Evolutionary conservation across 441 rosid species (phyloP).

Genomic region (Mallotus japonicus): DNA sequence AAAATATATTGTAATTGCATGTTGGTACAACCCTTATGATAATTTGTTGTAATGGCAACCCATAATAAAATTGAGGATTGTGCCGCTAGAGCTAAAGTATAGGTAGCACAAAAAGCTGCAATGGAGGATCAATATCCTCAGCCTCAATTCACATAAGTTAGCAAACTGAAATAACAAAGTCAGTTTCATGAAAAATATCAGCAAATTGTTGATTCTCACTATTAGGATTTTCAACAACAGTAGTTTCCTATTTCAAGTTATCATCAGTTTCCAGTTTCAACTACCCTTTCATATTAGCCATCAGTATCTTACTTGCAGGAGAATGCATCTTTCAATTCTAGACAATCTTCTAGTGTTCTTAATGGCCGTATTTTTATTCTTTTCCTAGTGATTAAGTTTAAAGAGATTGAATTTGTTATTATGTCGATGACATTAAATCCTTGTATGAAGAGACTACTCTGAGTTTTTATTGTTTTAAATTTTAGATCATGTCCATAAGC

Average conservation of each 20-base stretch:
- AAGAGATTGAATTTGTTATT: too few relatives aligned
- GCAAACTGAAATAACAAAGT: conserved; percentile 50
- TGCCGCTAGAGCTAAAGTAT: conserved; percentile 93
- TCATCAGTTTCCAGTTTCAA: conserved; percentile 60
- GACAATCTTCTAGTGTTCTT: conserved; percentile 38
- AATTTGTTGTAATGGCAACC: conserved; percentile 34
- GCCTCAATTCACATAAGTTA: conserved; percentile 41
- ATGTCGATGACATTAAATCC: too few relatives aligned
- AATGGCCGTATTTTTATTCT: conserved; percentile 50
- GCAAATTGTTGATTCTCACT: conserved; percentile 46
- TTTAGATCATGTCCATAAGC: too few relatives aligned
- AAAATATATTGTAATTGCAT: not conserved
- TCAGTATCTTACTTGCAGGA: conserved; percentile 49
- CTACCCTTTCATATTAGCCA: conserved; percentile 39
- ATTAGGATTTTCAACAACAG: conserved; percentile 58
- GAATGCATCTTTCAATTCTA: conserved; percentile 35
- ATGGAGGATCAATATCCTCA: conserved; percentile 58
- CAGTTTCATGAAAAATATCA: conserved; percentile 51
- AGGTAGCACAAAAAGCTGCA: conserved; percentile 71
- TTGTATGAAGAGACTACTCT: too few relatives aligned
- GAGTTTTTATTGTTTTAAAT: too few relatives aligned
- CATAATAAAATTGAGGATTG: conserved; percentile 72
- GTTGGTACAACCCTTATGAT: not conserved
- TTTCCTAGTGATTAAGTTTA: too few relatives aligned
- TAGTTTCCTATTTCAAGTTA: conserved; percentile 42